Evolutionary conservation across 371 early-diverging fungal species (phyloP), one percentile per base, ranked within the genome.

Genomic region (Umbelopsis sp.): DNA sequence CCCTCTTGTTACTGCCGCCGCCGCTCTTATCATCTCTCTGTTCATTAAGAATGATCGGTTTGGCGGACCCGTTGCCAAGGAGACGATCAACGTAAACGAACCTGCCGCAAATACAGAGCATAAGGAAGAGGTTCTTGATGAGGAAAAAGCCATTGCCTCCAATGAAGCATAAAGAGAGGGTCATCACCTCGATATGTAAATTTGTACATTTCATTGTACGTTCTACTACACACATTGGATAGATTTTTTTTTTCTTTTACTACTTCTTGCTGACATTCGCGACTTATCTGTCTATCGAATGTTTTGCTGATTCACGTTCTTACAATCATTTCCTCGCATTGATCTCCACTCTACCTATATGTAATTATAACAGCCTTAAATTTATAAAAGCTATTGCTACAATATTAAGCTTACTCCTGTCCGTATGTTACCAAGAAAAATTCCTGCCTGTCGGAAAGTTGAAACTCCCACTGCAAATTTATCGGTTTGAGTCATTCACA

Each of bases 1-100:
- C 4, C 82, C 83, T 22, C 77, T 88, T 24, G 86, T 83, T 9
- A 81, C 90, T 63, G 80, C 84, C 65, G 89, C 74, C 6, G 12
- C 88, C 11, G 82, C 82, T 0, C 75, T 91, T 29, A 69, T 92
- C 14, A 72, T 75, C 32, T 74, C 84, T 0, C 63, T 91, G 12
- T 76, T 82, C 4, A 75, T 90, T 46, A 77, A 63, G 20, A 76
- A 80, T 50, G 71, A 72, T 41, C 69, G 73, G 10, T 81, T 74
- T 65, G 80, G 79, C 24, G 70, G 48, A 37, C 29, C 57, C 29
- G 18, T 29, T 57, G 57, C 35, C 14, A 57, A 57, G 32, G 24
- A 63, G 20, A 6, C 6, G 29, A 4, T 29, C 12, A 35, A 66
- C 22, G 35, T 29, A 44, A 20, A 64, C 29, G 51, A 37, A 44